Conservation (phyloP, 2,329 filamentous ascomycete species). For the Aspergillus spinulosporus region DNA sequence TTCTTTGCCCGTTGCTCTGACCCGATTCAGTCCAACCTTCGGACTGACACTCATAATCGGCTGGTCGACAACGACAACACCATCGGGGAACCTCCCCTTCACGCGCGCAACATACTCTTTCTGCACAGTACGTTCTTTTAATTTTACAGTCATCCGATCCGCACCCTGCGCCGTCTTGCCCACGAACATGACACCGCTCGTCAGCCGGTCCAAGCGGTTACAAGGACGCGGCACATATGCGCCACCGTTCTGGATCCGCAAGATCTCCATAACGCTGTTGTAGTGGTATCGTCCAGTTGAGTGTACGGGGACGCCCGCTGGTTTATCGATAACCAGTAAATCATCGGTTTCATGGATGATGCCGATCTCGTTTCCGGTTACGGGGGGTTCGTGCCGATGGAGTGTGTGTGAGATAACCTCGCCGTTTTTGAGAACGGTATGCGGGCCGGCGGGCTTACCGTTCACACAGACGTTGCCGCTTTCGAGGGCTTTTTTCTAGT, state of each 20-base stretch:
- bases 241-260: constrained; percentile 70
- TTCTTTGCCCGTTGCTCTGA: constrained; percentile 85
- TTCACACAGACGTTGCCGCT: constrained; percentile 78
- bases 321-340: constrained; percentile 96
- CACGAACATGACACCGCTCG: constrained; percentile 97
- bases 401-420: constrained; percentile 89
- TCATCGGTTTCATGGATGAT: constrained; percentile 89
- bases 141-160: constrained; percentile 72
- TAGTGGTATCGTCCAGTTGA: constrained; percentile 93
- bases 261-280: constrained; percentile 92
- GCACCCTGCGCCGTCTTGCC: constrained; percentile 82
- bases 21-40: constrained; percentile 88
- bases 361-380: constrained; percentile 74
- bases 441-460: constrained; percentile 66
- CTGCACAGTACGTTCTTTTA: constrained; percentile 76
- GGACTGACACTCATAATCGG: constrained; percentile 92
- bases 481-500: constrained; percentile 71
- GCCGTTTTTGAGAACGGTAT: constrained; percentile 79
- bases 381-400: constrained; percentile 93
- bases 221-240: constrained; percentile 69
- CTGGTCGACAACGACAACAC: constrained; percentile 87
- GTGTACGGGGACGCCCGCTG: constrained; percentile 90
- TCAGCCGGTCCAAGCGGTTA: constrained; percentile 90
- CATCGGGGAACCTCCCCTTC: constrained; percentile 86
- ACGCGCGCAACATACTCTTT: constrained; percentile 96